These are phyloP conservation scores for Neurospora cerealis DNA, from an alignment of 495 filamentous ascomycete genomes.

Conservation along the genomic window DNA sequence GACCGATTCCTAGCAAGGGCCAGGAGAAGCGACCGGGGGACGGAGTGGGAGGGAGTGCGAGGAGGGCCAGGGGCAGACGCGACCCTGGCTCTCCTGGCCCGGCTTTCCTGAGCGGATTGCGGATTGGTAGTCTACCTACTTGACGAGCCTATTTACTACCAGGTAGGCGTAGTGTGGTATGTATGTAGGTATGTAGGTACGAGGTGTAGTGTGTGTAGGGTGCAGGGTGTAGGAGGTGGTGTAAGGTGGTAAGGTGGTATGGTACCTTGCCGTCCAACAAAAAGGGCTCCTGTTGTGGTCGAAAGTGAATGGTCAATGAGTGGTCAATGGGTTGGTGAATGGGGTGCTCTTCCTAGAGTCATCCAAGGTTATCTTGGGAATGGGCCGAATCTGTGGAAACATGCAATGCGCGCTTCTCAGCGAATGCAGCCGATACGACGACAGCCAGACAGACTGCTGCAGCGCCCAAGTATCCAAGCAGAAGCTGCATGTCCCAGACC, in stretches of 20 bases:
- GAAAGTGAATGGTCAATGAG: not conserved
- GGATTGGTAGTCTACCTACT: conserved; percentile 11
- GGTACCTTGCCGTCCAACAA: not conserved
- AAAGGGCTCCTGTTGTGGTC: not conserved
- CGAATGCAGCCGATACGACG: conserved; percentile 12
- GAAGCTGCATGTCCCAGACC: conserved; percentile 1
- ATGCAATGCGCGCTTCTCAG: conserved; percentile 16
- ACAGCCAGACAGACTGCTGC: not conserved
- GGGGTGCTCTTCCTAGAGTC: not conserved
- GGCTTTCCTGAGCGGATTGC: conserved; percentile 25
- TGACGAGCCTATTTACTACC: not conserved
- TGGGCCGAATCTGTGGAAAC: conserved; percentile 16
- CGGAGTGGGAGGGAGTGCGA: not conserved
- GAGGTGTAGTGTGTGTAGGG: not conserved
- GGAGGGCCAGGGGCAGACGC: conserved; percentile 13
- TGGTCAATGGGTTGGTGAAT: not conserved
- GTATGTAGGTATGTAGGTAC: not conserved
- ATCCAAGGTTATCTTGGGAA: not conserved
- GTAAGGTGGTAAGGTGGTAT: not conserved
- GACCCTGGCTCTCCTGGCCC: conserved; percentile 33
- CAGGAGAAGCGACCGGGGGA: conserved; percentile 24
- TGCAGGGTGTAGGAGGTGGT: not conserved
- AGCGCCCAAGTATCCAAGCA: not conserved
- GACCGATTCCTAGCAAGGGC: conserved; percentile 25
- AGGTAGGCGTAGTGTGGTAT: not conserved